phyloP scores from a whole-genome alignment of 176 grass and related monocot species.

The Thinopyrum elongatum region DNA sequence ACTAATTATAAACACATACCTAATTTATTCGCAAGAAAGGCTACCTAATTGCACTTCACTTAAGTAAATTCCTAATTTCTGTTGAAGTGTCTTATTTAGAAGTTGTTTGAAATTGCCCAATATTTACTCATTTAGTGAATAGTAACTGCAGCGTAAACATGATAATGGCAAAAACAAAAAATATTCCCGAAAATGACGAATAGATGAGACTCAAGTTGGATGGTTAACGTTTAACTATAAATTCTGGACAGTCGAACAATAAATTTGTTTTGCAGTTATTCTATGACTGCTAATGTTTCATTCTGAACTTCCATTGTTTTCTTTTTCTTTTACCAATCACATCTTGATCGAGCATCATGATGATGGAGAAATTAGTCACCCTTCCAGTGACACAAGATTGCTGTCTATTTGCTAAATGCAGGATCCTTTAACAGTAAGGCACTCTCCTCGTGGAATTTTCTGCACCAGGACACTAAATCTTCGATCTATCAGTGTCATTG shows the following conservation, averaged over 20 bases:
- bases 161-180: not conserved
- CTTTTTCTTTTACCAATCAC: not conserved
- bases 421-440: constrained; percentile 72
- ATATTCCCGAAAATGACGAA: constrained; percentile 12
- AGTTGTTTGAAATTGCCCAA: not conserved
- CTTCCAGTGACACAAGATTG: constrained; percentile 4
- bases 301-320: constrained; percentile 13
- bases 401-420: constrained; percentile 43
- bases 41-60: not conserved
- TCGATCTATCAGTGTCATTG: constrained; percentile 84
- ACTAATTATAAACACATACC: not conserved
- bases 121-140: not conserved
- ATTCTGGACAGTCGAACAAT: not conserved
- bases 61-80: not conserved
- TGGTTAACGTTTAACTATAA: not conserved
- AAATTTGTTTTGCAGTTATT: constrained; percentile 7
- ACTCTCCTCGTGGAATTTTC: constrained; percentile 91
- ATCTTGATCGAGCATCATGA: constrained; percentile 4
- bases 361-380: constrained; percentile 18
- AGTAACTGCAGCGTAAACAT: not conserved
- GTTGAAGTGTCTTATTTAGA: not conserved
- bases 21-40: not conserved
- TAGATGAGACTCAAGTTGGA: not conserved
- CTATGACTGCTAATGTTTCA: constrained; percentile 4
- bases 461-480: constrained; percentile 95